phyloP scores from a whole-genome alignment of 495 filamentous ascomycete genomes.

The Penicillium silybi region DNA sequence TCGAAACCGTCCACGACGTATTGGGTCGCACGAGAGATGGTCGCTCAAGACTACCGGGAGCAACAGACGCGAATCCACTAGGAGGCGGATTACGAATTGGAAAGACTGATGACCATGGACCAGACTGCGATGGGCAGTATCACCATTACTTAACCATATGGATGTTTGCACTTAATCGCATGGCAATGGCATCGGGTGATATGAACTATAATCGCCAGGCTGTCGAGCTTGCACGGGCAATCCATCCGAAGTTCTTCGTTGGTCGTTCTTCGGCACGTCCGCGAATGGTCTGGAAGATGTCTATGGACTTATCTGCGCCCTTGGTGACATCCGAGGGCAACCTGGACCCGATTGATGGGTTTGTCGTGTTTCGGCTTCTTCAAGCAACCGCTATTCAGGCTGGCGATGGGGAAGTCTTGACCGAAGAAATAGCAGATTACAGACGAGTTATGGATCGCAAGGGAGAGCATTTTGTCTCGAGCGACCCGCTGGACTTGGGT shows the following conservation, averaged over 20 bases:
- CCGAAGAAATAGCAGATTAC: constrained; percentile 56
- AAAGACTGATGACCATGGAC: constrained; percentile 48
- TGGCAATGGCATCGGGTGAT: constrained; percentile 50
- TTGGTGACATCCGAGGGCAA: constrained; percentile 56
- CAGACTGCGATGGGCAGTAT: constrained; percentile 62
- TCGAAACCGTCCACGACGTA: constrained; percentile 51
- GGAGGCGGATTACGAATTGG: constrained; percentile 62
- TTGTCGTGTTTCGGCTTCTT: constrained; percentile 53
- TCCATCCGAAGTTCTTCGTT: constrained; percentile 56
- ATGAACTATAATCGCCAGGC: constrained; percentile 50
- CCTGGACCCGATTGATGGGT: constrained; percentile 60
- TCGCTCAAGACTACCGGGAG: constrained; percentile 44
- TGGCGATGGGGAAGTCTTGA: constrained; percentile 30
- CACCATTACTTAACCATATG: constrained; percentile 67
- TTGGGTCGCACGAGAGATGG: constrained; percentile 55
- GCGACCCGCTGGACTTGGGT: constrained; percentile 57
- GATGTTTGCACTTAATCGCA: constrained; percentile 67
- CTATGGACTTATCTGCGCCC: constrained; percentile 44
- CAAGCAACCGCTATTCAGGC: constrained; percentile 37
- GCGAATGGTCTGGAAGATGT: constrained; percentile 64
- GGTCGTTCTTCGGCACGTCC: constrained; percentile 26
- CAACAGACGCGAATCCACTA: constrained; percentile 52
- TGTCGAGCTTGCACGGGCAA: constrained; percentile 52
- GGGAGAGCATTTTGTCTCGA: constrained; percentile 46
- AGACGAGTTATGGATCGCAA: constrained; percentile 49